These are phyloP conservation scores for Leccinum solheimii DNA, from an alignment of 1,284 basidiomycete genomes.

Conservation along the genomic window DNA sequence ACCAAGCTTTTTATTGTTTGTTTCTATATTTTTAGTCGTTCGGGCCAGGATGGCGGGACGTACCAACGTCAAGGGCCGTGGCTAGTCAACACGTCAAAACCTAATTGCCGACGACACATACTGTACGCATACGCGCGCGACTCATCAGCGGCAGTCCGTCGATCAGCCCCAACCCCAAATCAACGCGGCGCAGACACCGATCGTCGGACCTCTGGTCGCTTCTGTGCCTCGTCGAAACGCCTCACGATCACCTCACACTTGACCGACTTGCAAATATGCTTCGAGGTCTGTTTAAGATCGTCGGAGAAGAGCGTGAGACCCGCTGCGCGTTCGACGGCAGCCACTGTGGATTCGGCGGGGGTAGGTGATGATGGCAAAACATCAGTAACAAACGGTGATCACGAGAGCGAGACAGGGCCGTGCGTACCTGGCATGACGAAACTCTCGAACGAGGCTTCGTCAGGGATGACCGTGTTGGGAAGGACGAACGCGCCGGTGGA, in stretches of 20 bases:
- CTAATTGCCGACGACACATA: background rate
- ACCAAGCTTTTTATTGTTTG: background rate
- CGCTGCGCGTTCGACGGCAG: conserved; percentile 85
- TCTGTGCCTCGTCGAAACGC: conserved; percentile 86
- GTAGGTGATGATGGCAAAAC: no score
- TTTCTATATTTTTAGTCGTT: background rate
- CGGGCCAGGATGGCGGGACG: background rate
- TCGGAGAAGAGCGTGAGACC: conserved; percentile 90
- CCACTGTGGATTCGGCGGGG: background rate
- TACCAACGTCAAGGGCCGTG: background rate
- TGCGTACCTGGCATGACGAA: conserved; percentile 79
- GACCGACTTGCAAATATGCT: conserved; percentile 84
- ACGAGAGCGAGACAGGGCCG: background rate
- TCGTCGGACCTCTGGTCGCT: conserved; percentile 55
- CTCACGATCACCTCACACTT: conserved; percentile 85
- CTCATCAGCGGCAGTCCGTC: background rate
- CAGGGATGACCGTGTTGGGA: conserved; percentile 87
- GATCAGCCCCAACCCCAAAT: background rate
- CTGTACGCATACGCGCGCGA: background rate
- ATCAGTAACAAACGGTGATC: background rate
- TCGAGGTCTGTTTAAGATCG: conserved; percentile 75
- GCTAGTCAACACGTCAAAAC: conserved; percentile 8
- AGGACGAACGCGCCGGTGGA: conserved; percentile 92
- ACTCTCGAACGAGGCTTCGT: conserved; percentile 74
- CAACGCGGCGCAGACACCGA: conserved; percentile 50